Conservation (phyloP, 495 filamentous ascomycete genomes). For the Cercophora sp. region DNA sequence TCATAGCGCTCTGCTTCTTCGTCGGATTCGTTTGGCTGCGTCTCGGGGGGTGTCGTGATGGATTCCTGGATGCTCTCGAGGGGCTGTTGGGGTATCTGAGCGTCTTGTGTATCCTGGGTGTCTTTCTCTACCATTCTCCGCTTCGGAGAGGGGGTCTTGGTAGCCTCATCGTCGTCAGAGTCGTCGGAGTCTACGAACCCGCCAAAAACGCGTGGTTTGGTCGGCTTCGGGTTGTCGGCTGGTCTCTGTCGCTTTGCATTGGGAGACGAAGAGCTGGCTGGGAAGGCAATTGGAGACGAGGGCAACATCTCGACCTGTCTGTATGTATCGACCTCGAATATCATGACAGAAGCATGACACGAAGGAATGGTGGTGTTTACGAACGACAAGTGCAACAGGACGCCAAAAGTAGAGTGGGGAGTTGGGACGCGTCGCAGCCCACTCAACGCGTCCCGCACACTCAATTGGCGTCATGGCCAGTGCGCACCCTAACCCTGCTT, state of each 20-base stretch:
- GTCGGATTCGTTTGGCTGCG: constrained; percentile 12
- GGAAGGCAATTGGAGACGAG: not conserved
- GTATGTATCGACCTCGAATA: not conserved
- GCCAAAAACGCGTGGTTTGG: constrained; percentile 28
- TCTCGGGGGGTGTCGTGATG: constrained; percentile 17
- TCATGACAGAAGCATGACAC: not conserved
- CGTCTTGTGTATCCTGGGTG: constrained; percentile 4
- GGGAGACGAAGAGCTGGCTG: not conserved
- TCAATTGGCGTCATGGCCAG: too few species aligned
- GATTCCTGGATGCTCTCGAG: not conserved
- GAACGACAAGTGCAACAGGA: too few species aligned
- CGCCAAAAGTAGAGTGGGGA: too few species aligned
- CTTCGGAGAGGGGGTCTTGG: constrained; percentile 34
- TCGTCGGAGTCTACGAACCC: constrained; percentile 49
- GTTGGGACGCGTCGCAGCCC: too few species aligned
- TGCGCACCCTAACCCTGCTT: too few species aligned
- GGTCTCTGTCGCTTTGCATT: not conserved
- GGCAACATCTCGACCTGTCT: not conserved
- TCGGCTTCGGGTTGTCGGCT: not conserved
- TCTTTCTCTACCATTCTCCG: constrained; percentile 30
- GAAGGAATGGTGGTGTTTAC: not conserved
- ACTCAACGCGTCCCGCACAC: too few species aligned
- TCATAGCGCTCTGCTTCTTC: constrained; percentile 27
- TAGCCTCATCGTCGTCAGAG: constrained; percentile 36
- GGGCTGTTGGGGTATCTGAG: not conserved